These are phyloP conservation scores for Penicillium occitanis DNA, from an alignment of 2,329 filamentous ascomycete species.

Conservation along the genomic window DNA sequence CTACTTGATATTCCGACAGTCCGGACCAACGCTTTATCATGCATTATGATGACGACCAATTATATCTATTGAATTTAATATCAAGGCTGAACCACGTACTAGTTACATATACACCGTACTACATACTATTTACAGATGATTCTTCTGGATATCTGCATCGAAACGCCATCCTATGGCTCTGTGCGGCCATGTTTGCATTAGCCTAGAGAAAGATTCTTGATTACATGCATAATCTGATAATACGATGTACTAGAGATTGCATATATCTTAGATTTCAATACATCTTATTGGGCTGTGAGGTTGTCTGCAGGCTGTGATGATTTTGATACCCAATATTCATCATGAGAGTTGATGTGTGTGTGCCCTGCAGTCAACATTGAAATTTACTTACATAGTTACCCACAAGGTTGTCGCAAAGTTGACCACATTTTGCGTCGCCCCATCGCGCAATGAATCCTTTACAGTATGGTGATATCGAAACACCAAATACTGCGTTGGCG, in stretches of 20 bases:
- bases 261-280: not conserved
- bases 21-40: slow-evolving; percentile 14
- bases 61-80: not conserved
- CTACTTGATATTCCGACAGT: slow-evolving; percentile 8
- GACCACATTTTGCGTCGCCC: not conserved
- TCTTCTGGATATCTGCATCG: slow-evolving; percentile 4
- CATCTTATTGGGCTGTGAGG: slow-evolving; percentile 1
- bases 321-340: slow-evolving; percentile 3
- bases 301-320: not conserved
- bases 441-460: not conserved
- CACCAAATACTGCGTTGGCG: not conserved
- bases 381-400: not conserved
- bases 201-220: not conserved
- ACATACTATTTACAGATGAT: not conserved
- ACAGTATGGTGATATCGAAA: not conserved
- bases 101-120: not conserved
- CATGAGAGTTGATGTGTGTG: not conserved
- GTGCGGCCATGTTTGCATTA: slow-evolving; percentile 8
- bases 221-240: not conserved
- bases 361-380: not conserved
- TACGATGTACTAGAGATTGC: not conserved
- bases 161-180: not conserved
- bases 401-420: not conserved
- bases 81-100: not conserved
- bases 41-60: slow-evolving; percentile 5